Base-by-base conservation (phyloP, 2,329 filamentous ascomycete species). In the Sarocladium strictum region DNA sequence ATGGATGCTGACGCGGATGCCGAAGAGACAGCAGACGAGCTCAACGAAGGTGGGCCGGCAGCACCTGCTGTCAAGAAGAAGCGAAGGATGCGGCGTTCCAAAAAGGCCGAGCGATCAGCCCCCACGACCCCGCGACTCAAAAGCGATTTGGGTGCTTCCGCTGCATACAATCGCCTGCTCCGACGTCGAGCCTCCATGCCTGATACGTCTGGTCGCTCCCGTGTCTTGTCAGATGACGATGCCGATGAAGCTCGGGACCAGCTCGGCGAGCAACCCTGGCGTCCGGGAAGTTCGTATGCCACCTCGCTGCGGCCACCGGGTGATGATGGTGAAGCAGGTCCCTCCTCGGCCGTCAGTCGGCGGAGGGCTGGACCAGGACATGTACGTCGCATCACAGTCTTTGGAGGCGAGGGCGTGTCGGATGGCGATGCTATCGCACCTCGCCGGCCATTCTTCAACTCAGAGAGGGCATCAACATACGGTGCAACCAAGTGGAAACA, bases 401-500 rank as follows among this genome's bases (percentile, higher is more conserved):
- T 86, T 57, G 80, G 82, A 15, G 81, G 83, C n/a, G 81, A 83
- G n/a, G 81, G 83, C 57, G 72, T 77, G 41, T 87, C 86, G 11
- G 84, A 87, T 56, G 78, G 81, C 19, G 79, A 86, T 60, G 78
- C 79, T 14, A 76, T 83, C 54, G 77, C 77, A 7, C 78, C 80
- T 2, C 74, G 73, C 59, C 71, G 82, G 19, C 76, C 80, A 6
- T 79, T 83, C 62, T 79, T 89, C 61, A 75, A 74, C 17, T 72
- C 81, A 26, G 87, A 91, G 59, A 78, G 87, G 61, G 84, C 87
- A 23, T 83, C 86, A 2, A 90, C 86, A 15, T 85, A 87, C 64
- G 83, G 83, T 63, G 90, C 84, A 17, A 88, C 93, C 63, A 90
- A 89, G 73, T 99, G 94, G 94, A 86, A 86, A 59, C 89, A 95